phyloP scores from a whole-genome alignment of 176 grass and related monocot genomes.

The Chrysopogon serrulatus region DNA sequence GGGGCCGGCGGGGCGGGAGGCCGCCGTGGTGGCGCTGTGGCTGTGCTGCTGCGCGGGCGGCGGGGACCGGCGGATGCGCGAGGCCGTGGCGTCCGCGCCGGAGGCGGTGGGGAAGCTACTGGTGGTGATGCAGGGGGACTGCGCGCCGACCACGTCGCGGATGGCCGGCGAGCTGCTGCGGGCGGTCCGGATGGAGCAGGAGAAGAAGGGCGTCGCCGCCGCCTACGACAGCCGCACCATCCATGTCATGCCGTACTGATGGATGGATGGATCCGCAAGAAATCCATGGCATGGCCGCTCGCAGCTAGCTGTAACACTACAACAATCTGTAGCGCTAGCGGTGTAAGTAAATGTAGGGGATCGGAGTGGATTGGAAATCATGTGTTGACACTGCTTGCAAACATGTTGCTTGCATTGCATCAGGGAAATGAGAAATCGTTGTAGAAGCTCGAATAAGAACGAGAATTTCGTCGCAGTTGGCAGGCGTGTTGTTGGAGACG shows the following conservation, averaged over 20 bases:
- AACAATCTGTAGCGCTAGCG: not conserved
- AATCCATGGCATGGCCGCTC: no score
- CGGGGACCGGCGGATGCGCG: conserved; percentile 53
- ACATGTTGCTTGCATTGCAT: conserved; percentile 5
- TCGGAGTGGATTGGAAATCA: not conserved
- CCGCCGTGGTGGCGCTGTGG: conserved; percentile 83
- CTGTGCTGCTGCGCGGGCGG: conserved; percentile 52
- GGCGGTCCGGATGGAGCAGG: conserved; percentile 61
- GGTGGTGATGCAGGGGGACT: conserved; percentile 85
- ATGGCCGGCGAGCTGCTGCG: conserved; percentile 88
- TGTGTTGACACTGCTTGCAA: conserved; percentile 25
- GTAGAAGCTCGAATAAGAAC: conserved; percentile 11
- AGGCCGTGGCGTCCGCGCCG: conserved; percentile 45
- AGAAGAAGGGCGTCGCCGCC: conserved; percentile 36
- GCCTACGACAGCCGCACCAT: conserved; percentile 85
- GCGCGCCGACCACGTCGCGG: conserved; percentile 57
- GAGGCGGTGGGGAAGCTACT: conserved; percentile 77
- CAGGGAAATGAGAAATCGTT: not conserved
- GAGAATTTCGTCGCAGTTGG: not conserved
- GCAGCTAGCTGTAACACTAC: conserved; percentile 4
- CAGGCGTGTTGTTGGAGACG: not conserved
- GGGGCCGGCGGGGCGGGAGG: conserved; percentile 54
- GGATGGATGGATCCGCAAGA: no score
- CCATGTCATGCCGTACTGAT: conserved; percentile 87
- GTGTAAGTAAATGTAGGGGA: not conserved